Percentiles rank a stretch among this genome's conserved stretches.
Evolutionary conservation across 1,139 yeast species (phyloP).

Genomic region (Yarrowia galli): DNA sequence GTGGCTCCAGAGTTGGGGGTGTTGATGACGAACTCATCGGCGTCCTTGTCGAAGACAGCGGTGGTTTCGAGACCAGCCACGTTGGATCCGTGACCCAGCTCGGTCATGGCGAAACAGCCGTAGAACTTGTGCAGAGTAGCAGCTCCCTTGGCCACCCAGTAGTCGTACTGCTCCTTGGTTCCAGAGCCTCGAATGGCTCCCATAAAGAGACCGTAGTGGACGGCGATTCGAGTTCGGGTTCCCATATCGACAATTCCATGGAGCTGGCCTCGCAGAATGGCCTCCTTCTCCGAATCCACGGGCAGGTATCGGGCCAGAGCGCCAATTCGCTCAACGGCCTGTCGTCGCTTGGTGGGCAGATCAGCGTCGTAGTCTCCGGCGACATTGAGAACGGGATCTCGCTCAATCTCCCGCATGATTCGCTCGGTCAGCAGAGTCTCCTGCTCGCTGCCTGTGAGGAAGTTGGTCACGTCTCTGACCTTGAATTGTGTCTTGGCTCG

Average conservation of each 20-base stretch:
- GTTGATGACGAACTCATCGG: constrained; percentile 74
- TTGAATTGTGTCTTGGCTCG: constrained; percentile 58
- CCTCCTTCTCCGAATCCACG: constrained; percentile 55
- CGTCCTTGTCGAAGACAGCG: constrained; percentile 74
- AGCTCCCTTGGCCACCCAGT: constrained; percentile 83
- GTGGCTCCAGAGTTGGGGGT: constrained; percentile 93
- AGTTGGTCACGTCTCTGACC: constrained; percentile 59
- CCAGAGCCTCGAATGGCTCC: constrained; percentile 78
- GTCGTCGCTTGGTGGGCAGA: constrained; percentile 59
- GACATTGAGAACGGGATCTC: constrained; percentile 64
- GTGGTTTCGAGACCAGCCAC: constrained; percentile 94
- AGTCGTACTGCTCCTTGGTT: constrained; percentile 63
- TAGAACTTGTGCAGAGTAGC: constrained; percentile 67
- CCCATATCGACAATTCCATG: constrained; percentile 63
- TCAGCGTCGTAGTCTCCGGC: constrained; percentile 62
- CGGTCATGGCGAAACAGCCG: constrained; percentile 96
- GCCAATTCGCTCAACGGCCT: constrained; percentile 60
- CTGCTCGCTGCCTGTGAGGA: constrained; percentile 62
- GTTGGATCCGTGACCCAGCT: constrained; percentile 91
- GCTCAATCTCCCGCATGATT: constrained; percentile 58
- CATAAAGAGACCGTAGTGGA: constrained; percentile 74
- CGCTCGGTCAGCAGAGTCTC: constrained; percentile 57
- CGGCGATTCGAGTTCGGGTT: constrained; percentile 70
- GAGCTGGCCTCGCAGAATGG: constrained; percentile 51
- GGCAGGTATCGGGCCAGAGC: constrained; percentile 57